Conservation (phyloP, 75 land plant species). For the Cunninghamia lanceolata region DNA sequence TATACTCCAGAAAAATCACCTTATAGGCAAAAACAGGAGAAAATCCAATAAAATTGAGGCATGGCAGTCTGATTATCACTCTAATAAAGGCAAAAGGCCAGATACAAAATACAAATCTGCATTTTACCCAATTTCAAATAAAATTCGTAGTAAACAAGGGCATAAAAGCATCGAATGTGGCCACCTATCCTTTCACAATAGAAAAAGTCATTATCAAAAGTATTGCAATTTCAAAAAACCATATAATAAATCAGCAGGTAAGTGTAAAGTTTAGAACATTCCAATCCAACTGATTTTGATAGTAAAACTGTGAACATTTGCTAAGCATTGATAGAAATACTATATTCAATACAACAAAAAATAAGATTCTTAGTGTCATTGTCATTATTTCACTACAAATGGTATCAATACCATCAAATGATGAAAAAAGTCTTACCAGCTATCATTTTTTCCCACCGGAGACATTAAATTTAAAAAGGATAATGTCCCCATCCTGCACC, state of each 20-base stretch:
- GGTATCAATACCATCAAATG: neutral
- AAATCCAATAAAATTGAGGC: neutral
- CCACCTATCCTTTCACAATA: neutral
- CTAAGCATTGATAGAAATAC: neutral
- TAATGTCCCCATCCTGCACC: slow-evolving; percentile 95
- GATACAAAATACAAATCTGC: neutral
- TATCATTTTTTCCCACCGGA: slow-evolving; percentile 61
- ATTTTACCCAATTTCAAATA: neutral
- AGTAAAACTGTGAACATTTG: no score
- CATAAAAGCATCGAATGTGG: neutral
- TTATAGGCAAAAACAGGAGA: neutral
- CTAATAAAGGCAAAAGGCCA: neutral
- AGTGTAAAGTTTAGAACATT: no score
- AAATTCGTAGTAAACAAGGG: neutral
- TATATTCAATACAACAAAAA: neutral
- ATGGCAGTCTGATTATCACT: neutral
- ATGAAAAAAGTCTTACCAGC: neutral
- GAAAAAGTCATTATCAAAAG: neutral
- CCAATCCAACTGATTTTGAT: no score
- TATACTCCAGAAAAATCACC: neutral
- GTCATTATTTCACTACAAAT: neutral
- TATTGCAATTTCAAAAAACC: no score
- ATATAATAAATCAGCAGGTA: no score
- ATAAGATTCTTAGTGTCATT: neutral
- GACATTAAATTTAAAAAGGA: slow-evolving; percentile 98